Percentiles rank a stretch among this genome's conserved stretches.
Evolutionary conservation across 2,329 filamentous ascomycete species (phyloP).

Genomic region (Pseudofabraea citricarpa): DNA sequence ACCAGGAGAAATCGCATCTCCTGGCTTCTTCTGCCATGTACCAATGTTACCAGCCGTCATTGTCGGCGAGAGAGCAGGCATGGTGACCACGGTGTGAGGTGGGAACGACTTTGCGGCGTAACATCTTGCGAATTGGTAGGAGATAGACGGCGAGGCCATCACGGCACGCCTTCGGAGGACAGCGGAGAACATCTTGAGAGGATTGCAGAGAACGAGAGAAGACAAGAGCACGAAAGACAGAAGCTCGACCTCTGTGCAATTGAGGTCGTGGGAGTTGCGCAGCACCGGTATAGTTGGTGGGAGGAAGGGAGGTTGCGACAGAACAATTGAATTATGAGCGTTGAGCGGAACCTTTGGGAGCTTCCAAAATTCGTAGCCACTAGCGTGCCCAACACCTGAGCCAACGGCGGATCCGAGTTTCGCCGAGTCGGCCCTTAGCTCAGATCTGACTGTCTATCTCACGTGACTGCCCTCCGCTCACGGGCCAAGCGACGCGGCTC

Average conservation of each 20-base stretch:
- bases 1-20: constrained; percentile 80
- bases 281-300: constrained; percentile 14
- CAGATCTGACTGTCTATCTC: no score
- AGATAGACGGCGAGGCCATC: constrained; percentile 42
- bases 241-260: constrained; percentile 14
- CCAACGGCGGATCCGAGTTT: no score
- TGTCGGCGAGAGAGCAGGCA: constrained; percentile 96
- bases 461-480: no score
- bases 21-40: constrained; percentile 94
- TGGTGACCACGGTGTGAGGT: constrained; percentile 90
- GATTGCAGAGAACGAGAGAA: constrained; percentile 8
- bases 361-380: no score
- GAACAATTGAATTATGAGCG: constrained; percentile 9
- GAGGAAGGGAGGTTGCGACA: constrained; percentile 8
- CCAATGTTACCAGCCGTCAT: constrained; percentile 98
- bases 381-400: no score
- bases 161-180: constrained; percentile 59
- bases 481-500: no score
- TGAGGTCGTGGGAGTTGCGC: constrained; percentile 15
- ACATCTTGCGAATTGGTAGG: constrained; percentile 55
- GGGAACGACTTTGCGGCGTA: constrained; percentile 71
- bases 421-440: no score
- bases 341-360: constrained; percentile 17
- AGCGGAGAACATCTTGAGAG: constrained; percentile 53
- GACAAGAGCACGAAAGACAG: constrained; percentile 13